These are phyloP conservation scores for Cyclanthera cordifolia DNA, from an alignment of 306 rosid genomes.

Conservation along the genomic window DNA sequence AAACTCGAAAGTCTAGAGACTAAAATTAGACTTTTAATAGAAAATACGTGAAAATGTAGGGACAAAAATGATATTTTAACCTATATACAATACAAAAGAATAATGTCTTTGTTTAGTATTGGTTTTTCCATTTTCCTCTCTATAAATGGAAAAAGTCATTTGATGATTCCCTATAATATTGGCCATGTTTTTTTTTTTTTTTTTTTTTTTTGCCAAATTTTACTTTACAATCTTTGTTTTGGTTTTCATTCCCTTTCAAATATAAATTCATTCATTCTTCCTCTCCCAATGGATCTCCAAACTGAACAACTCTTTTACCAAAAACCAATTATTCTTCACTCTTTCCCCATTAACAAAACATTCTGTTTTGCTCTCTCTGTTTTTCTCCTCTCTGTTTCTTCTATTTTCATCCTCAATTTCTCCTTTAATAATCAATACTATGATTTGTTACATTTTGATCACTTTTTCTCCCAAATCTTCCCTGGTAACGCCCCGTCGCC, in stretches of 20 bases:
- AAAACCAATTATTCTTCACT: slow-evolving; percentile 4
- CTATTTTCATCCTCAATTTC: background rate
- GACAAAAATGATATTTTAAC: too few relatives aligned
- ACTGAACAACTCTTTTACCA: background rate
- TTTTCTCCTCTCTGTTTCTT: slow-evolving; percentile 19
- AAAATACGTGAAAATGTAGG: too few relatives aligned
- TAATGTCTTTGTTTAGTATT: background rate
- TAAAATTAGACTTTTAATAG: too few relatives aligned
- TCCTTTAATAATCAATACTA: background rate
- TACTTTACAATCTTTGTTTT: background rate
- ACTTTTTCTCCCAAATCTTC: background rate
- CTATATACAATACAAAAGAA: background rate
- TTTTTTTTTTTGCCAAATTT: background rate
- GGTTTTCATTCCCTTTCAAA: background rate
- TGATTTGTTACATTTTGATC: background rate
- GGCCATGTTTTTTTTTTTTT: background rate
- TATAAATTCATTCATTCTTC: slow-evolving; percentile 6
- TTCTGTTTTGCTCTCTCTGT: slow-evolving; percentile 29
- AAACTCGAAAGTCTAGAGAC: too few relatives aligned
- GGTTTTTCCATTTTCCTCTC: background rate
- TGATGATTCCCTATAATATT: background rate
- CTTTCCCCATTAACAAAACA: slow-evolving; percentile 26
- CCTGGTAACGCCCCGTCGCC: background rate
- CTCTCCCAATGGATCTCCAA: slow-evolving; percentile 44
- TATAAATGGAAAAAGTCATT: background rate